Evolutionary conservation across 768 basidiomycete genomes (phyloP).

Genomic region (Candolleomyces aberdarensis): DNA sequence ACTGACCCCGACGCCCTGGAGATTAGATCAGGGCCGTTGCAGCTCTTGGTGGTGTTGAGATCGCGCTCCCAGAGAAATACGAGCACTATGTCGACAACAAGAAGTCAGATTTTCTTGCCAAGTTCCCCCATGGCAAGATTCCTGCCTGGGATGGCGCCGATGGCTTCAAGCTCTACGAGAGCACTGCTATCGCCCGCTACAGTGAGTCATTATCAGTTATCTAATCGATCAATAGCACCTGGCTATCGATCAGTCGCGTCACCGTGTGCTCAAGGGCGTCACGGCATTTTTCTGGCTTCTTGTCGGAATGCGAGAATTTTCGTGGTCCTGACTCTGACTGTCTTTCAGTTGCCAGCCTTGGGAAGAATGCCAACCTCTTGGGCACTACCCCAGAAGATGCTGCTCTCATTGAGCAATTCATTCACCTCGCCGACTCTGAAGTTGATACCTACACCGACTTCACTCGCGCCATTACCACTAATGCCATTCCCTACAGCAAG

Average conservation of each 20-base stretch:
- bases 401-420: constrained; percentile 86
- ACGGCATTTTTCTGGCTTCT: neutral
- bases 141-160: constrained; percentile 77
- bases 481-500: constrained; percentile 76
- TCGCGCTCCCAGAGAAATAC: constrained; percentile 53
- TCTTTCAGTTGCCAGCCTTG: constrained; percentile 64
- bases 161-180: constrained; percentile 80
- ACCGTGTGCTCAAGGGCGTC: neutral
- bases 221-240: constrained; percentile 24
- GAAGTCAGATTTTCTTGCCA: constrained; percentile 63
- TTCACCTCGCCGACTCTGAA: constrained; percentile 69
- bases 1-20: constrained; percentile 39
- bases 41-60: constrained; percentile 54
- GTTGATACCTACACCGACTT: constrained; percentile 38
- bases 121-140: constrained; percentile 82
- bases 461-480: constrained; percentile 41
- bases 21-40: constrained; percentile 52
- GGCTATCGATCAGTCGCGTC: constrained; percentile 1
- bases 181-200: constrained; percentile 79
- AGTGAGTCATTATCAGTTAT: constrained; percentile 58
- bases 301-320: neutral
- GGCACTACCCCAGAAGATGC: constrained; percentile 61
- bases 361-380: constrained; percentile 77
- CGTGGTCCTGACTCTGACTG: constrained; percentile 10
- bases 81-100: constrained; percentile 65